Base-by-base conservation (phyloP, 2,329 filamentous ascomycete species). In the Cladosporium sp. region DNA sequence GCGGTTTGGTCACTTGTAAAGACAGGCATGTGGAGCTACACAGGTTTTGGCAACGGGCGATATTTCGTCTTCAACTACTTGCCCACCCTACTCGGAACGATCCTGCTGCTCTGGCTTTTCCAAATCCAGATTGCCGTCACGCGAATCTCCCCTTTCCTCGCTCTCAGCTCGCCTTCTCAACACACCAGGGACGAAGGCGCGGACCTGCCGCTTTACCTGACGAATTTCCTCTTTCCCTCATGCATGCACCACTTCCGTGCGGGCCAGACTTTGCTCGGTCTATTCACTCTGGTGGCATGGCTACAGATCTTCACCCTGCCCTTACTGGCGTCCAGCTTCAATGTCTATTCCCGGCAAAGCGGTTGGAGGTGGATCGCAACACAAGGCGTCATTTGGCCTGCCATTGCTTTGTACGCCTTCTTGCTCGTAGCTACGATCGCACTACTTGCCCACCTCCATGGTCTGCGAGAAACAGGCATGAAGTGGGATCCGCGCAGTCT, bases 21-120 rank as follows among this genome's bases (percentile, higher is more conserved):
- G 62, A 72, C 79, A 9, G 90, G 90, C 0, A 75, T 97, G 12
- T 85, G 83, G 68, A 73, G 80, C 3, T 96, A 92, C 70, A 75
- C 77, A 34, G 80, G 80, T 28, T 87, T 91, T 58, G 88, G 89
- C 60, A 87, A 87, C 50, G 80, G 80, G 8, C 81, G 86, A 62
- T 96, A 95, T 73, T 96, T 97, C 70, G 73, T 95, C 47, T 94
- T 96, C 71, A 83, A 91, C 60, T 90, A 96, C 62, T 75, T 97
- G 1, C 92, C 93, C 2, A 90, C 91, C 57, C 76, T 96, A 0
- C 69, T 95, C 13, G 90, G 86, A 0, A 84, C 85, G 19, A 63
- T 87, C 12, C 75, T 96, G 35, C 78, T 94, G 45, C 71, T 97
- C 6, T 96, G 90, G 78, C 81, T 90, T 1, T 87, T 96, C 66